Conservation (phyloP, 2,329 filamentous ascomycete species). For the Emergomyces orientalis region DNA sequence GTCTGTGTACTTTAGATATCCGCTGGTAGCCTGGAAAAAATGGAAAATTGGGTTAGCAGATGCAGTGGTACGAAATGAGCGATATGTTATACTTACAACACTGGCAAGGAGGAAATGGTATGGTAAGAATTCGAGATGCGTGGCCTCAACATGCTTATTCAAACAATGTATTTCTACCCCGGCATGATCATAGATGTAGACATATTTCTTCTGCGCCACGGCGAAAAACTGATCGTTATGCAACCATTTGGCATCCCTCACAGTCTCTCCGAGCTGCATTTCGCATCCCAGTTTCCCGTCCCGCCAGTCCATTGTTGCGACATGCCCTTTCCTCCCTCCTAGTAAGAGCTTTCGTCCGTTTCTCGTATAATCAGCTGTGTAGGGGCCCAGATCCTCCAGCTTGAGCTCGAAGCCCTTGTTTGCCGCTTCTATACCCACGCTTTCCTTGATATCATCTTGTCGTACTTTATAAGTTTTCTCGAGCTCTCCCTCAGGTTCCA, state of each 20-base stretch:
- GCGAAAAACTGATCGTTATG: constrained; percentile 92
- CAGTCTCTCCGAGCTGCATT: constrained; percentile 79
- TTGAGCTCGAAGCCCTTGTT: constrained; percentile 90
- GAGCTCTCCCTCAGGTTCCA: constrained; percentile 79
- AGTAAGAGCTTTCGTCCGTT: constrained; percentile 81
- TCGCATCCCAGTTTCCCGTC: constrained; percentile 86
- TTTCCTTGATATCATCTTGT: constrained; percentile 71
- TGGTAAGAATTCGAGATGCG: constrained; percentile 88
- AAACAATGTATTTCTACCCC: constrained; percentile 90
- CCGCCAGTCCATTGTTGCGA: constrained; percentile 95
- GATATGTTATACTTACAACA: constrained; percentile 48
- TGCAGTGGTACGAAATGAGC: neutral
- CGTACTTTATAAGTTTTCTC: constrained; percentile 88
- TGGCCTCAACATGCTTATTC: constrained; percentile 81
- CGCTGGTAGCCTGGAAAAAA: constrained; percentile 53
- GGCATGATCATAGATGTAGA: constrained; percentile 89
- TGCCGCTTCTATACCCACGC: constrained; percentile 71
- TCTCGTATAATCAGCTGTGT: constrained; percentile 77
- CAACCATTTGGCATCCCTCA: constrained; percentile 82
- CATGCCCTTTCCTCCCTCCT: constrained; percentile 83
- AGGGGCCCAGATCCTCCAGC: constrained; percentile 73
- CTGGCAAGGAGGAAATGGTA: constrained; percentile 93
- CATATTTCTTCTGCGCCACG: constrained; percentile 89
- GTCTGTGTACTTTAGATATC: constrained; percentile 88
- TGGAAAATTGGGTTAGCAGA: neutral